These are phyloP conservation scores for Mycena capillaripes DNA, from an alignment of 768 basidiomycete species.

Conservation along the genomic window DNA sequence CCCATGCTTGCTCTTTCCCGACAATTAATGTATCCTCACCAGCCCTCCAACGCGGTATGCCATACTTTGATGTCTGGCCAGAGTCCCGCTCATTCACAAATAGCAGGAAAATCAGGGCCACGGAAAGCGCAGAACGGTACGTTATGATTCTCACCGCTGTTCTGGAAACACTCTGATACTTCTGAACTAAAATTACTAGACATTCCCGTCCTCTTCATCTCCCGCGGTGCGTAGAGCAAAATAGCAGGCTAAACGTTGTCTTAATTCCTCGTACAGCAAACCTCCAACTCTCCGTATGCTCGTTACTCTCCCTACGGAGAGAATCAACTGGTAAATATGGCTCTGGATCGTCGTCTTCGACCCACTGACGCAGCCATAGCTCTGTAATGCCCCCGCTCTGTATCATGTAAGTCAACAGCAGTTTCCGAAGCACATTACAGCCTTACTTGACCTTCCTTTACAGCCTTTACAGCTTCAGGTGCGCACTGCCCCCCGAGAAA, in stretches of 20 bases:
- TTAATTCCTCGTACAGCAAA: background rate
- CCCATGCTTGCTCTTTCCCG: background rate
- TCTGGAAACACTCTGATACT: constrained; percentile 13
- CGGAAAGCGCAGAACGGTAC: background rate
- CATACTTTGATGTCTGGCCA: background rate
- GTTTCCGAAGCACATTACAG: constrained; percentile 9
- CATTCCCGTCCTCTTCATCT: background rate
- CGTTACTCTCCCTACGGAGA: background rate
- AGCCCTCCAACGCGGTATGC: background rate
- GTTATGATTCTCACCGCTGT: background rate
- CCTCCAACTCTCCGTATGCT: background rate
- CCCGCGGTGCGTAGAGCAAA: background rate
- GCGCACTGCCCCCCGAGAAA: background rate
- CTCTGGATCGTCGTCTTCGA: background rate
- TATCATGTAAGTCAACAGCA: constrained; percentile 13
- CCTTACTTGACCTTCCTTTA: constrained; percentile 8
- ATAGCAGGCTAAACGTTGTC: background rate
- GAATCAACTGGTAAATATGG: constrained; percentile 4
- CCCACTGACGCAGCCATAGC: background rate
- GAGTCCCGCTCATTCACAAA: background rate
- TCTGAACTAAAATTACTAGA: constrained; percentile 10
- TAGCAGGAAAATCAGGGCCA: background rate
- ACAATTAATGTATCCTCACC: constrained; percentile 5
- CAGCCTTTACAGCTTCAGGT: constrained; percentile 30
- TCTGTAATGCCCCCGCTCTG: background rate